phyloP scores from a whole-genome alignment of 108 stramenopile genomes.

The Tribonema minus region DNA sequence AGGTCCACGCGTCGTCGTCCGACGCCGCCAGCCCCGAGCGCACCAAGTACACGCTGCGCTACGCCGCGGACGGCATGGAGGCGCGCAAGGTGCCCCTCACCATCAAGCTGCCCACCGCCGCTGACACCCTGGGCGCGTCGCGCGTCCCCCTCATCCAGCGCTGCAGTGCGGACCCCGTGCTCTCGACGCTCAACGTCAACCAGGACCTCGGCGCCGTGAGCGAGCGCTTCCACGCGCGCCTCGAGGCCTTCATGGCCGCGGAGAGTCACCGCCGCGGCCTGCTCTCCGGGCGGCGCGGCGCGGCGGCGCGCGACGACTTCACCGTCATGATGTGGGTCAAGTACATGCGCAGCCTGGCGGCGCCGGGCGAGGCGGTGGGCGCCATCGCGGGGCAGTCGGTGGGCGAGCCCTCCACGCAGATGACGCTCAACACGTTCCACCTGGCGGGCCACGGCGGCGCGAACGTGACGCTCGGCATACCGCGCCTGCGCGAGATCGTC shows the following conservation, averaged over 20 bases:
- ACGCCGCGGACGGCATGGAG: neutral
- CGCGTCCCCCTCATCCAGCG: too few relatives aligned
- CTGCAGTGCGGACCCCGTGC: slow-evolving; percentile 40
- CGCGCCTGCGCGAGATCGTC: slow-evolving; percentile 96
- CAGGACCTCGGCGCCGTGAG: slow-evolving; percentile 39
- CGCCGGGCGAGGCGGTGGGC: slow-evolving; percentile 99
- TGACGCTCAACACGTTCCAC: slow-evolving; percentile 99
- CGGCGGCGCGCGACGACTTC: slow-evolving; percentile 33
- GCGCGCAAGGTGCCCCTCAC: neutral
- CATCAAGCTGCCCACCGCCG: neutral
- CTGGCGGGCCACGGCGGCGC: slow-evolving; percentile 96
- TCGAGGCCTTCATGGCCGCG: slow-evolving; percentile 16
- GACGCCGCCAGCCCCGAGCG: too few relatives aligned
- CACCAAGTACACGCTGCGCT: slow-evolving; percentile 36
- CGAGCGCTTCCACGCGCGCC: slow-evolving; percentile 43
- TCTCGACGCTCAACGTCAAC: slow-evolving; percentile 34
- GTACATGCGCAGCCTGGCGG: slow-evolving; percentile 78
- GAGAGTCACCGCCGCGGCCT: slow-evolving; percentile 30
- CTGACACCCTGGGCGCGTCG: too few relatives aligned
- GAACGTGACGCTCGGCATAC: slow-evolving; percentile 99
- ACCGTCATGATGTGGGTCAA: slow-evolving; percentile 65
- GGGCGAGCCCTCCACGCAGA: slow-evolving; percentile 98
- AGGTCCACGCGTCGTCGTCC: too few relatives aligned
- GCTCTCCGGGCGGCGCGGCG: neutral
- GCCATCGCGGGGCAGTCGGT: slow-evolving; percentile 85